Evolutionary conservation across 148 eudicot genomes (phyloP), one percentile per base, ranked within the genome.

Genomic region (Camellia japonica): DNA sequence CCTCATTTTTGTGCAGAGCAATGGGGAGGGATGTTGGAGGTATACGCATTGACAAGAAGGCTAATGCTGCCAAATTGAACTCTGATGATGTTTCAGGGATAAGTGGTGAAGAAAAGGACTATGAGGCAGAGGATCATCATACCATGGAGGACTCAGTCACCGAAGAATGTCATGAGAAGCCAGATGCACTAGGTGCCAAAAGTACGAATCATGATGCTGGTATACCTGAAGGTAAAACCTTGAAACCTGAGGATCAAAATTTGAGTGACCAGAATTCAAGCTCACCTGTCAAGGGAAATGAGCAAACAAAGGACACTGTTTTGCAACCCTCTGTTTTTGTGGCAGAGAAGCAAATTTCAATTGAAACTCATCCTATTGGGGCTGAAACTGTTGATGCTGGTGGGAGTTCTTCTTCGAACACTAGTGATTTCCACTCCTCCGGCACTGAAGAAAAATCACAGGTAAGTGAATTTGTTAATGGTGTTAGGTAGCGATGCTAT

Each of bases 11-110:
- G 38, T 82, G 86, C 90, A 93, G 99, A 86, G 83, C 61, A 72
- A 93, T 95, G 99, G 97, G 94, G 77, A 92, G 97, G 80, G 93
- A 93, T 71, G 83, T 92, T 81, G 78, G 92, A 62, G 92, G 95
- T 73, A 69, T 90, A 81, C 89, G 87, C 49, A 55, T 68, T 15
- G 97, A 88, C 71, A 83, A 83, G 79, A 87, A 83, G 75, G 81
- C 88, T 69, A 72, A 81, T 81, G 55, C 68, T 79, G 81, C 85
- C 74, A 92, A 84, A 80, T 83, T 75, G 15, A 88, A 84, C 80
- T 87, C 95, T 44, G 88, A 86, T 77, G 88, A 87, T 65, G 81
- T 81, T 65, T 71, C 84, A 59, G 84, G 83, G 68, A 87, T 77
- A 75, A 86, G 56, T 73, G 73, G 59, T 79, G 84, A 86, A 82